A percentile compares a stretch with the other conserved stretches of the same genome.
These are phyloP conservation scores for Brasenia schreberi DNA, from an alignment of 164 flowering plant species.

Conservation along the genomic window DNA sequence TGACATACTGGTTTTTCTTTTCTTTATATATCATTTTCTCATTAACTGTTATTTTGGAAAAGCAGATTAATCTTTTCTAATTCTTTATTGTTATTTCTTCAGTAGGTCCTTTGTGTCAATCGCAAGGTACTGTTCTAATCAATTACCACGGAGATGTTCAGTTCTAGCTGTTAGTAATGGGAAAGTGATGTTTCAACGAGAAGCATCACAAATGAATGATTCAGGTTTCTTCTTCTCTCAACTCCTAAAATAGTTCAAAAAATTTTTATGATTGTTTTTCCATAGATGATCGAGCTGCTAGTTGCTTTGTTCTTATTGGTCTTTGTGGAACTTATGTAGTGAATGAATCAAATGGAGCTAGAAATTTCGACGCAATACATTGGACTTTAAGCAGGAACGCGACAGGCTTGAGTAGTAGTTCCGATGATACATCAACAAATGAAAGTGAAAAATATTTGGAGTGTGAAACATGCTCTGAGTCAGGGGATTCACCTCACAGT, in stretches of 20 bases:
- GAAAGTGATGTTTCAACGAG: slow-evolving; percentile 59
- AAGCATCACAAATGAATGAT: slow-evolving; percentile 9
- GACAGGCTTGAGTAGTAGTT: slow-evolving; percentile 12
- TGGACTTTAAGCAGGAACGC: slow-evolving; percentile 27
- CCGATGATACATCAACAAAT: slow-evolving; percentile 1
- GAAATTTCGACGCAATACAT: slow-evolving; percentile 30
- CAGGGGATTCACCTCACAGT: neutral
- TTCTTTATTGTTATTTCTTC: neutral
- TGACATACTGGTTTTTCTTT: slow-evolving; percentile 1
- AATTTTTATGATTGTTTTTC: neutral
- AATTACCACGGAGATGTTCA: slow-evolving; percentile 47
- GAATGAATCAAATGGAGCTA: neutral
- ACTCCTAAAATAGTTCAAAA: neutral
- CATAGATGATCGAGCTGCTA: neutral
- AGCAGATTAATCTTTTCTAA: slow-evolving; percentile 12
- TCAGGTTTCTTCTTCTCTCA: slow-evolving; percentile 17
- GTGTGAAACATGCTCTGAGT: neutral
- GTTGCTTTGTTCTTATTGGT: neutral
- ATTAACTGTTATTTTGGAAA: neutral
- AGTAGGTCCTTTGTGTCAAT: slow-evolving; percentile 39
- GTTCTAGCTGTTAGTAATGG: slow-evolving; percentile 83
- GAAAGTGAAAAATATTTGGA: neutral
- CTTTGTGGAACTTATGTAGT: neutral
- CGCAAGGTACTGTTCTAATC: slow-evolving; percentile 77
- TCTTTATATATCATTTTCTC: neutral